phyloP scores from a whole-genome alignment of 441 rosid species.

The Erodium texanum region DNA sequence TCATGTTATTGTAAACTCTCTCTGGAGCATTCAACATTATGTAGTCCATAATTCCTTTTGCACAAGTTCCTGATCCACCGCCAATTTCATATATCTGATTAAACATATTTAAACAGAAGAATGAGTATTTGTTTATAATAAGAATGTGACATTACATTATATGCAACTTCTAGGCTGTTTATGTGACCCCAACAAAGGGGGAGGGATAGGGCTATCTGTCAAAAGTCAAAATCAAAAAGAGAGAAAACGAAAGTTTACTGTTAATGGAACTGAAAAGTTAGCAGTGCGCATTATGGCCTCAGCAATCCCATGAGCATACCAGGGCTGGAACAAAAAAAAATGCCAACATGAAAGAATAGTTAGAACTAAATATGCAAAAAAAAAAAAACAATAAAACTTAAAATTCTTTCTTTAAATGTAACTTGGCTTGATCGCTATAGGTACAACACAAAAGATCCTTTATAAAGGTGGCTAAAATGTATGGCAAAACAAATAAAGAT shows the following conservation, averaged over 20 bases:
- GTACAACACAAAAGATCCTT: background rate
- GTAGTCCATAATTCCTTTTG: slow-evolving; percentile 91
- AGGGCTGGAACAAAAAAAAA: slow-evolving; percentile 47
- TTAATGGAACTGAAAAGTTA: slow-evolving; percentile 73
- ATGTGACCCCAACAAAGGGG: no score
- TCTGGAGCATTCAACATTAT: slow-evolving; percentile 85
- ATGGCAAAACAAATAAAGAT: background rate
- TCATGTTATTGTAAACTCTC: slow-evolving; percentile 83
- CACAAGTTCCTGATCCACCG: slow-evolving; percentile 98
- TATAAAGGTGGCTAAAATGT: background rate
- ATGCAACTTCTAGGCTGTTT: no score
- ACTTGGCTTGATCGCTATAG: background rate
- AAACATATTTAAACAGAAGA: slow-evolving; percentile 22
- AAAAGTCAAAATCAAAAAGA: background rate
- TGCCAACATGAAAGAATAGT: background rate
- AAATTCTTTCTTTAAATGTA: background rate
- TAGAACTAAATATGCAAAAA: slow-evolving; percentile 10
- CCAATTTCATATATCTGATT: slow-evolving; percentile 90
- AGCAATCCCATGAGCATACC: slow-evolving; percentile 97
- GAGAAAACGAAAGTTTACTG: slow-evolving; percentile 31
- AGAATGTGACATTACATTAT: no score
- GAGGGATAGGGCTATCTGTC: no score
- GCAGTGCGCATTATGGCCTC: slow-evolving; percentile 90
- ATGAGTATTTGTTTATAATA: background rate
- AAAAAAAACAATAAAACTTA: background rate